phyloP scores from a whole-genome alignment of 768 basidiomycete genomes.

The Tylopilus vinaceipallidus region DNA sequence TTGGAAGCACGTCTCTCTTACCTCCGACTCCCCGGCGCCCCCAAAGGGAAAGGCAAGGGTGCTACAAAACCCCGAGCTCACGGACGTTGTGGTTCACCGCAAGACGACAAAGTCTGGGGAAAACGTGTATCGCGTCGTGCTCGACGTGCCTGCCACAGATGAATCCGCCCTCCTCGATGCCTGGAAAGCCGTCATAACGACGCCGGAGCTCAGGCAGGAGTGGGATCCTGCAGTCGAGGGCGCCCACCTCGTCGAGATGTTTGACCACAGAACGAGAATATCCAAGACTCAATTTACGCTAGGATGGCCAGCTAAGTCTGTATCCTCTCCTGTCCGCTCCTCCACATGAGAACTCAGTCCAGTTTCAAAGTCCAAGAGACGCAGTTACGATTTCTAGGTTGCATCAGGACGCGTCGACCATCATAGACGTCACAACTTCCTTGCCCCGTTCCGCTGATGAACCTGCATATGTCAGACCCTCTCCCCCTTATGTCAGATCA shows the following conservation, averaged over 20 bases:
- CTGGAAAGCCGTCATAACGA: slow-evolving; percentile 78
- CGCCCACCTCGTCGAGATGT: slow-evolving; percentile 77
- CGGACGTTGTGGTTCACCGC: slow-evolving; percentile 78
- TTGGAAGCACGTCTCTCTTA: slow-evolving; percentile 75
- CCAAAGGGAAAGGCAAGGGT: slow-evolving; percentile 64
- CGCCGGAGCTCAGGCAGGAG: slow-evolving; percentile 83
- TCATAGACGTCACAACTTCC: slow-evolving; percentile 92
- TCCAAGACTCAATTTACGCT: slow-evolving; percentile 87
- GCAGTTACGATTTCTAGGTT: slow-evolving; percentile 91
- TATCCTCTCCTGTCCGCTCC: slow-evolving; percentile 33
- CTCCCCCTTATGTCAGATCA: slow-evolving; percentile 90
- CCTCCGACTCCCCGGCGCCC: slow-evolving; percentile 38
- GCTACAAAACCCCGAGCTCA: slow-evolving; percentile 53
- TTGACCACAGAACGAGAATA: slow-evolving; percentile 84
- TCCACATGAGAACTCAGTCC: slow-evolving; percentile 6
- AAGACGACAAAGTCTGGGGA: slow-evolving; percentile 68
- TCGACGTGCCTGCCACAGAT: slow-evolving; percentile 71
- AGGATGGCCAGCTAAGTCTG: slow-evolving; percentile 97
- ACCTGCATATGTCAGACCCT: slow-evolving; percentile 86
- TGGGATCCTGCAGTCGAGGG: slow-evolving; percentile 95
- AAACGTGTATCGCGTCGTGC: slow-evolving; percentile 73
- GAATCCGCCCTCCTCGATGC: slow-evolving; percentile 61
- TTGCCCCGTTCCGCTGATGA: slow-evolving; percentile 88
- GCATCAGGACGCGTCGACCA: slow-evolving; percentile 73
- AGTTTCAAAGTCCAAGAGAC: slow-evolving; percentile 74